phyloP scores from a whole-genome alignment of 169 alveolate genomes.

The Amoebophrya sp. region DNA sequence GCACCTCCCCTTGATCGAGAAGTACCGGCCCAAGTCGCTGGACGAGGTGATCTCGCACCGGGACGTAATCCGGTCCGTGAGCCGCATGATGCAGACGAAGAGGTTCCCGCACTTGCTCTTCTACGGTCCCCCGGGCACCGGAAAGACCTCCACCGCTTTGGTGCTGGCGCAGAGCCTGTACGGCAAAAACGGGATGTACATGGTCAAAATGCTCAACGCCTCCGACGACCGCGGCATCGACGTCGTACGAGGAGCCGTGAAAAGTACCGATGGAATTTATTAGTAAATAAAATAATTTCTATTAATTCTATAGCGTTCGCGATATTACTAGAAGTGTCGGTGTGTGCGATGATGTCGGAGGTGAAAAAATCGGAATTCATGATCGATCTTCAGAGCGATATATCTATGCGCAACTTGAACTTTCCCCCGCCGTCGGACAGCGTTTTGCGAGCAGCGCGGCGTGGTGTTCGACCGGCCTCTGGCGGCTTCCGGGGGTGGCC shows the following conservation, averaged over 20 bases:
- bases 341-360: too few relatives aligned
- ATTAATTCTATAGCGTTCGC: too few relatives aligned
- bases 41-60: slow-evolving; percentile 85
- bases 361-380: too few relatives aligned
- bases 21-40: slow-evolving; percentile 82
- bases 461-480: too few relatives aligned
- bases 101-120: slow-evolving; percentile 39
- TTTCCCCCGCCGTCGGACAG: too few relatives aligned
- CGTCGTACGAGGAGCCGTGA: slow-evolving; percentile 89
- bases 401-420: too few relatives aligned
- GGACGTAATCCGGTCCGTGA: slow-evolving; percentile 68
- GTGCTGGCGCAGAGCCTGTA: slow-evolving; percentile 83
- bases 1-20: slow-evolving; percentile 54
- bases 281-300: too few relatives aligned
- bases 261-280: slow-evolving; percentile 55
- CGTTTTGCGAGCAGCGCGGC: too few relatives aligned
- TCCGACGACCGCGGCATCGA: slow-evolving; percentile 97
- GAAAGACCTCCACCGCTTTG: slow-evolving; percentile 80
- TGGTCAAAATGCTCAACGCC: slow-evolving; percentile 80
- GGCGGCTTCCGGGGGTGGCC: too few relatives aligned
- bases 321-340: too few relatives aligned
- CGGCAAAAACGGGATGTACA: slow-evolving; percentile 52
- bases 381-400: too few relatives aligned
- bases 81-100: slow-evolving; percentile 19
- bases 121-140: slow-evolving; percentile 89